Evolutionary conservation across 768 basidiomycete species (phyloP).

Genomic region (Termitomyces titanicus): DNA sequence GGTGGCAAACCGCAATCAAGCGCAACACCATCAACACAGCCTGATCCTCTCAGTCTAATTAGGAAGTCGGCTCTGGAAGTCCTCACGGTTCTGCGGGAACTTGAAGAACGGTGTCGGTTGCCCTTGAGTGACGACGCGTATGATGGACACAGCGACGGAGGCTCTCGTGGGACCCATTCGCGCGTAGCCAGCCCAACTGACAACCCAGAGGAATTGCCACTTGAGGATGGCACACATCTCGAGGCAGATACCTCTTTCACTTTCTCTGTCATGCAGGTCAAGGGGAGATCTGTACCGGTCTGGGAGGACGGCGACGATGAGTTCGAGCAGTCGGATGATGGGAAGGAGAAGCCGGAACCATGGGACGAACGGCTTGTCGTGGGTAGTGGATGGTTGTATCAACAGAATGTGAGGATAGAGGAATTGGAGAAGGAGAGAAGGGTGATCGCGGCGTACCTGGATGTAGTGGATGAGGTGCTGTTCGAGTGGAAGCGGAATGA

Average conservation of each 20-base stretch:
- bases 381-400: conserved; percentile 81
- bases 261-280: conserved; percentile 66
- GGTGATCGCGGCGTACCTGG: conserved; percentile 59
- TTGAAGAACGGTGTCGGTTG: conserved; percentile 77
- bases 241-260: conserved; percentile 64
- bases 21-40: conserved; percentile 29
- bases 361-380: conserved; percentile 84
- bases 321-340: conserved; percentile 18
- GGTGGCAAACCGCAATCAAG: conserved; percentile 30
- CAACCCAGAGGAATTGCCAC: conserved; percentile 28
- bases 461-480: conserved; percentile 76
- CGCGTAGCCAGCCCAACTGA: conserved; percentile 40
- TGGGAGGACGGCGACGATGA: conserved; percentile 74
- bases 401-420: conserved; percentile 53
- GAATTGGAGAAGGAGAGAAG: conserved; percentile 55
- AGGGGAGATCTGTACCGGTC: conserved; percentile 68
- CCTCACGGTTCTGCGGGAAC: conserved; percentile 67
- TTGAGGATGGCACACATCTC: conserved; percentile 37
- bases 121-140: conserved; percentile 81
- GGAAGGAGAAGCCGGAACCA: conserved; percentile 59
- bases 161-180: conserved; percentile 35
- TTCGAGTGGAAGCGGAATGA: conserved; percentile 58
- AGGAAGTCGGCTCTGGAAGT: conserved; percentile 82
- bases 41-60: conserved; percentile 66
- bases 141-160: conserved; percentile 73